Evolutionary conservation across 208 protist genomes (phyloP).

Genomic region (Phytomonas francai): DNA sequence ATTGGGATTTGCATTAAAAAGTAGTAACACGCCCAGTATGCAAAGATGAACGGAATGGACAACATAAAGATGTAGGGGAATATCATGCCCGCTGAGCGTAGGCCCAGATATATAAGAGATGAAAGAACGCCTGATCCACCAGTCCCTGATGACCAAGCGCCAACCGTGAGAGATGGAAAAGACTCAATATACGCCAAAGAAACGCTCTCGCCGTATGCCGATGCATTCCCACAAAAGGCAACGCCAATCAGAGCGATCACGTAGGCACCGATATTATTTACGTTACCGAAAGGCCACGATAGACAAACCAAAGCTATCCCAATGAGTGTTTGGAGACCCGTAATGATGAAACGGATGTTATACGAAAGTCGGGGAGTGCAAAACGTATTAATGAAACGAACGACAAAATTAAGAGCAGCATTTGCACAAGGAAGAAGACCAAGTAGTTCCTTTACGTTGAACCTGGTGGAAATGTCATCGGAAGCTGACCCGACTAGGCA

Average conservation of each 20-base stretch:
- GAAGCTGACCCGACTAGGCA: slow-evolving; percentile 68
- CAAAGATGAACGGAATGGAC: slow-evolving; percentile 42
- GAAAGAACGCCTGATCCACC: slow-evolving; percentile 81
- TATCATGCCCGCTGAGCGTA: slow-evolving; percentile 40
- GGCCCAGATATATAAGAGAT: slow-evolving; percentile 62
- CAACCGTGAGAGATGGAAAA: slow-evolving; percentile 69
- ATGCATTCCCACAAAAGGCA: slow-evolving; percentile 43
- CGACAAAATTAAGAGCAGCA: slow-evolving; percentile 79
- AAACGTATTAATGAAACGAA: slow-evolving; percentile 71
- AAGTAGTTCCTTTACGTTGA: slow-evolving; percentile 56
- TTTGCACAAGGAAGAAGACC: slow-evolving; percentile 71
- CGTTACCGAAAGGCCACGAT: slow-evolving; percentile 30
- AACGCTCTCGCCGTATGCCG: slow-evolving; percentile 75
- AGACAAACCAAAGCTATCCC: slow-evolving; percentile 78
- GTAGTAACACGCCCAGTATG: slow-evolving; percentile 70
- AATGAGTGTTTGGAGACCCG: slow-evolving; percentile 29
- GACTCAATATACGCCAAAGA: slow-evolving; percentile 70
- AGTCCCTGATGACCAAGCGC: slow-evolving; percentile 82
- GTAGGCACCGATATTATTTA: slow-evolving; percentile 45
- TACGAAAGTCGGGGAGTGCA: slow-evolving; percentile 48
- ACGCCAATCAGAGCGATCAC: slow-evolving; percentile 68
- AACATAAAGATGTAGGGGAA: slow-evolving; percentile 57
- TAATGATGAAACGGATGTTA: slow-evolving; percentile 67
- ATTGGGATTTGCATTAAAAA: slow-evolving; percentile 11
- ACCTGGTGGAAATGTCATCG: slow-evolving; percentile 30